Evolutionary conservation across 2,329 filamentous ascomycete genomes (phyloP).

Genomic region (Ophiostoma pallidulum): DNA sequence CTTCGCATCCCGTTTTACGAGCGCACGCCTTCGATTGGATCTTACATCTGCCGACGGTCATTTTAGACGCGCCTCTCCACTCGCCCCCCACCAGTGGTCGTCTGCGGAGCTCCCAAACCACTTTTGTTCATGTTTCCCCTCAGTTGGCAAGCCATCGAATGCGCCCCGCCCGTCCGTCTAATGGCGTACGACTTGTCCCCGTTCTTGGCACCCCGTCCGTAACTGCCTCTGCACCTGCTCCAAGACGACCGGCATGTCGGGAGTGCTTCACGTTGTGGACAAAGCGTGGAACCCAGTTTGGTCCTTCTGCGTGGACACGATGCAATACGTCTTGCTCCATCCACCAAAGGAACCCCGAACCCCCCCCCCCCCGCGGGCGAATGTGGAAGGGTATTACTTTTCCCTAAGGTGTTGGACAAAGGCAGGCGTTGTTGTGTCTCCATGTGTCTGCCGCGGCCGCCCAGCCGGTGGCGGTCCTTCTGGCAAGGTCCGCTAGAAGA

Average conservation of each 20-base stretch:
- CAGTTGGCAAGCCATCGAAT: constrained; percentile 8
- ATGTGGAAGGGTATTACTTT: constrained; percentile 2
- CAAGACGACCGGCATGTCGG: neutral
- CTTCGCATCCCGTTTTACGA: neutral
- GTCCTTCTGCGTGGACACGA: no score
- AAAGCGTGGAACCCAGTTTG: no score
- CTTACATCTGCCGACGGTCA: constrained; percentile 16
- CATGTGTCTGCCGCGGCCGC: no score
- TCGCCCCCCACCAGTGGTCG: constrained; percentile 6
- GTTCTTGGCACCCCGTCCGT: neutral
- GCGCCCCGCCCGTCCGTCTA: neutral
- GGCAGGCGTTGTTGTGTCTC: neutral
- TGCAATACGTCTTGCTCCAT: no score
- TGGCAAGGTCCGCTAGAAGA: neutral
- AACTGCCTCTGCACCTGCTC: no score
- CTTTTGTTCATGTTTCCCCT: constrained; percentile 7
- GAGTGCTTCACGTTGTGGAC: no score
- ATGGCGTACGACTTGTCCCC: no score
- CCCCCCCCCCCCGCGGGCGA: no score
- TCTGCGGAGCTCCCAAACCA: constrained; percentile 4
- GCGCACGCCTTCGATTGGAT: constrained; percentile 12
- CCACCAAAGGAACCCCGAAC: no score
- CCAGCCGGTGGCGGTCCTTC: neutral
- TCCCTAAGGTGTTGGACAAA: neutral
- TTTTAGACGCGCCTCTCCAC: constrained; percentile 10